Evolutionary conservation across 768 basidiomycete species (phyloP).

Genomic region (Mrakia blollopis): DNA sequence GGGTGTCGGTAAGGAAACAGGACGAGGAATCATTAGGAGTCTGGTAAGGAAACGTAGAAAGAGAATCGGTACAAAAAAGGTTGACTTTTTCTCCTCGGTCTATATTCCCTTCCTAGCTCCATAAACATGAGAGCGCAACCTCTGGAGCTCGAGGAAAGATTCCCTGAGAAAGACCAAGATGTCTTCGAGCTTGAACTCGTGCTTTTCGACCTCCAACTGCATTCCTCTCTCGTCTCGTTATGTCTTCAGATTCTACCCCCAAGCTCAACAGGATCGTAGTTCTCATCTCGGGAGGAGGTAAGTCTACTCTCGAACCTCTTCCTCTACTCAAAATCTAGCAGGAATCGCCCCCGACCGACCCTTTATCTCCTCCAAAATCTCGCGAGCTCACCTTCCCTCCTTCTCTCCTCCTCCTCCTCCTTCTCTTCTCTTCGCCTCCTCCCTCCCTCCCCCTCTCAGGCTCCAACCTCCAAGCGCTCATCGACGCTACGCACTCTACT

Average conservation of each 20-base stretch:
- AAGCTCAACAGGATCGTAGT: slow-evolving; percentile 48
- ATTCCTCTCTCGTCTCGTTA: neutral
- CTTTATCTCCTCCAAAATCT: neutral
- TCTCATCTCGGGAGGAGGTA: slow-evolving; percentile 65
- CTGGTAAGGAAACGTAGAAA: too few relatives aligned
- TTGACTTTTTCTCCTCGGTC: too few relatives aligned
- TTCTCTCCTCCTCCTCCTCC: neutral
- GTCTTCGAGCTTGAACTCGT: neutral
- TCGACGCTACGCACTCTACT: slow-evolving; percentile 57
- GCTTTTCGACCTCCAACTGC: neutral
- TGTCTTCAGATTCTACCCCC: neutral
- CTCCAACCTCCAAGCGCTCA: slow-evolving; percentile 91
- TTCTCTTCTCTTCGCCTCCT: neutral
- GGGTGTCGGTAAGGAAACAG: neutral
- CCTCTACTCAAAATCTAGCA: too few relatives aligned
- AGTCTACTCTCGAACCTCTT: too few relatives aligned
- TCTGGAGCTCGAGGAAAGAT: too few relatives aligned
- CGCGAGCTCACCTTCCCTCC: slow-evolving; percentile 4
- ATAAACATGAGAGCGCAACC: too few relatives aligned
- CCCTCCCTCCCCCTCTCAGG: slow-evolving; percentile 51
- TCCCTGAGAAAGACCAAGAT: too few relatives aligned
- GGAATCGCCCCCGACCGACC: too few relatives aligned
- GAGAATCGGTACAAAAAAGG: too few relatives aligned
- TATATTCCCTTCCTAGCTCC: too few relatives aligned
- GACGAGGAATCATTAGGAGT: too few relatives aligned